Base-by-base conservation (phyloP, 2,329 filamentous ascomycete species). In the Fusarium burgessii region DNA sequence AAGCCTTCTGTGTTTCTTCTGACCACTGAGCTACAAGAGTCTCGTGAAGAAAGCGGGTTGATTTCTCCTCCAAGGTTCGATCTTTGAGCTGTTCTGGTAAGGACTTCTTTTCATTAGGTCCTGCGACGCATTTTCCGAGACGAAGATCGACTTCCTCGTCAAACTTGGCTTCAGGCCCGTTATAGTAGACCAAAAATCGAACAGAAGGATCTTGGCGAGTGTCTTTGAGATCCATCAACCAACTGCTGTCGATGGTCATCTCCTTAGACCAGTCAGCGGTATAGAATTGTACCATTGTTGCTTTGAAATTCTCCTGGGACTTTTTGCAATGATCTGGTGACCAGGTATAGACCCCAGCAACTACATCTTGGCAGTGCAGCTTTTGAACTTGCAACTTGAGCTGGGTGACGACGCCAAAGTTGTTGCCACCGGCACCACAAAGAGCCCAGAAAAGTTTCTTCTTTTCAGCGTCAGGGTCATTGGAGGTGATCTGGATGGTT, bases 391-490 rank as follows among this genome's bases (percentile, higher is more conserved):
- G 45, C 23, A 81, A 35, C 57, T 78, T 80, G 65, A 80, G 72
- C 25, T 78, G 17, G 1, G 77, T 74, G 1, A 83, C 66, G 3
- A 84, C 78, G 0, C 82, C 83, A 32, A 80, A 84, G 6, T 82
- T 84, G 4, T 80, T 82, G 12, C 79, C 79, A 0, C 83, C 82
- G 5, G 78, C 81, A 7, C 83, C 82, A 2, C 79, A 74, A 6
- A 84, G 76, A 0, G 82, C 82, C 74, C 79, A 83, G 72, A 84
- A 84, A 3, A 83, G 65, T 5, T 69, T 25, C 3, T 14, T 51
- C 6, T 73, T 65, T 0, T 75, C 7, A 29, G 27, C 1, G 0
- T 60, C 6, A 0, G 3, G 14, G 17, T 51, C 35, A 0, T 27
- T 3, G 4, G 1, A n/a, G 3, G 27, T 41, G 15, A 58, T 20